Evolutionary conservation across 805 yeast genomes (phyloP).

Genomic region (Priceomyces haplophilus): DNA sequence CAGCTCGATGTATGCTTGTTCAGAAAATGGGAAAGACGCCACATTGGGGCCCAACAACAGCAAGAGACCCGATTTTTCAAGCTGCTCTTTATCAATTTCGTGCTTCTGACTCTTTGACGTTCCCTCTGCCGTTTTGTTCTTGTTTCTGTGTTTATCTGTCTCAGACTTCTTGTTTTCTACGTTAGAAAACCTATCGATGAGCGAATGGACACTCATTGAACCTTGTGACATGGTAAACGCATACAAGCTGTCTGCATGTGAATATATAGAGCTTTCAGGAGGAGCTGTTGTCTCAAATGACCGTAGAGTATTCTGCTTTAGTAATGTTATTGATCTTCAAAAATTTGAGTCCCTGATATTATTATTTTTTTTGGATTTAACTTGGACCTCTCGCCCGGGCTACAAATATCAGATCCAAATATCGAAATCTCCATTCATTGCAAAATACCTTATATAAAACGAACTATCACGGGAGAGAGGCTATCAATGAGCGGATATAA

Average conservation of each 20-base stretch:
- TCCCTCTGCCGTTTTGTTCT: background rate
- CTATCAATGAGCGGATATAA: no score
- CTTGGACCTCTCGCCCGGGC: slow-evolving; percentile 1
- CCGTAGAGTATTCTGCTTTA: background rate
- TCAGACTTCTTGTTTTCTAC: slow-evolving; percentile 7
- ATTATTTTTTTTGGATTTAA: slow-evolving; percentile 1
- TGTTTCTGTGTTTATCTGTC: slow-evolving; percentile 6
- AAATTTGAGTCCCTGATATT: slow-evolving; percentile 3
- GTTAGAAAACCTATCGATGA: slow-evolving; percentile 28
- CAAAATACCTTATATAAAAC: no score
- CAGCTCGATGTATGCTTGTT: slow-evolving; percentile 56
- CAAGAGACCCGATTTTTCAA: slow-evolving; percentile 19
- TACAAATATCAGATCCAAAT: background rate
- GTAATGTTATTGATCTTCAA: background rate
- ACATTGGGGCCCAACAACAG: slow-evolving; percentile 53
- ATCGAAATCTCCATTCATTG: no score
- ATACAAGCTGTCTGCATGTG: background rate
- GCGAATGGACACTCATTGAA: slow-evolving; percentile 42
- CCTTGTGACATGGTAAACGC: slow-evolving; percentile 10
- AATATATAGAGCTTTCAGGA: background rate
- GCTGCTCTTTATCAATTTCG: background rate
- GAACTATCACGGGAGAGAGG: no score
- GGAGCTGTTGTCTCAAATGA: background rate
- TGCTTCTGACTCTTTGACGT: background rate
- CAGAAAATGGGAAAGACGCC: slow-evolving; percentile 53